These are phyloP conservation scores for Paxillus ammoniavirescens DNA, from an alignment of 768 basidiomycete genomes.

Conservation along the genomic window DNA sequence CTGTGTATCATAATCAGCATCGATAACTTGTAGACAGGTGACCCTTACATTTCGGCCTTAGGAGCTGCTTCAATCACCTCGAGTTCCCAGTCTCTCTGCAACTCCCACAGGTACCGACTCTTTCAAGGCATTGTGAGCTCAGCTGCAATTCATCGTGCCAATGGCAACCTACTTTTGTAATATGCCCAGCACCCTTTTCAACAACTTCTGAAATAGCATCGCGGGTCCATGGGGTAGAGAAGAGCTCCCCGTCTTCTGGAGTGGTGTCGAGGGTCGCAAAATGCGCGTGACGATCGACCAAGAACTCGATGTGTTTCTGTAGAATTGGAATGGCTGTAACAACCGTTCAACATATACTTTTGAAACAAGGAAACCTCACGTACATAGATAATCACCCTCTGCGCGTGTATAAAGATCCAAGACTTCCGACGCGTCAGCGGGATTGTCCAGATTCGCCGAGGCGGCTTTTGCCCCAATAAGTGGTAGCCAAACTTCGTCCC, in stretches of 20 bases:
- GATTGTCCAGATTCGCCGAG: constrained; percentile 50
- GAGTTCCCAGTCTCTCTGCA: constrained; percentile 72
- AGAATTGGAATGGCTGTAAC: constrained; percentile 71
- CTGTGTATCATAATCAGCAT: constrained; percentile 29
- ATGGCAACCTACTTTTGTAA: constrained; percentile 52
- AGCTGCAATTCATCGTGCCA: constrained; percentile 2
- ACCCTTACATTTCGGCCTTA: constrained; percentile 44
- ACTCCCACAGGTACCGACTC: constrained; percentile 73
- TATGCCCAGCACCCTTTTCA: constrained; percentile 54
- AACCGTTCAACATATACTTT: constrained; percentile 16
- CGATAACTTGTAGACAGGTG: not conserved
- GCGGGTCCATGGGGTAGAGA: constrained; percentile 63
- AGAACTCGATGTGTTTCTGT: constrained; percentile 63
- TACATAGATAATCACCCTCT: constrained; percentile 78
- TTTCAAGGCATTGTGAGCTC: constrained; percentile 30
- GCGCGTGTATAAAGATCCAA: constrained; percentile 64
- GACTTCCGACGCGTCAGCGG: constrained; percentile 52
- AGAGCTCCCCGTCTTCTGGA: constrained; percentile 50
- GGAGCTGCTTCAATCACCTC: constrained; percentile 53
- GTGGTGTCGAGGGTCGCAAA: constrained; percentile 35
- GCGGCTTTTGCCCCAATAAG: constrained; percentile 55
- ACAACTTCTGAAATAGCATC: constrained; percentile 53
- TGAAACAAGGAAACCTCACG: constrained; percentile 30
- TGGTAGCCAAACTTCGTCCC: constrained; percentile 74
- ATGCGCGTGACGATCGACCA: constrained; percentile 40